Evolutionary conservation across 352 stramenopile species (phyloP), one percentile per base, ranked within the genome.

Genomic region (Pythium angustatum): DNA sequence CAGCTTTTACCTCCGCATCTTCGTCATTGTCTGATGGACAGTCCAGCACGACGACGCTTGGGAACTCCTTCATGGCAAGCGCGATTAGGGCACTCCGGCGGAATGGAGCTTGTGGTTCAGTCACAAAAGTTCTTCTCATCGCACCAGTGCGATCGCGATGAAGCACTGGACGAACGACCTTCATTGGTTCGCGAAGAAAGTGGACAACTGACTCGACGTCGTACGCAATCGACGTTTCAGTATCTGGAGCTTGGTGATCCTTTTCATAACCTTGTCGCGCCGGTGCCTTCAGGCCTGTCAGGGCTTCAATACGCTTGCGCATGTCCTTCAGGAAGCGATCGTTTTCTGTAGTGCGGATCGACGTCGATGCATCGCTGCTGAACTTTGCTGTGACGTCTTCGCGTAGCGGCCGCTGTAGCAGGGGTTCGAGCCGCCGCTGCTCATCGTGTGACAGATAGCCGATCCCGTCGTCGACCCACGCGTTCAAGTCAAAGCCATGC

Each of bases 401-500:
- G 3, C 58, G 58, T 36, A 71, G 40, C 1, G 64, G 58, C 27
- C 41, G 31, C 3, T 40, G 21, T 6, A 72, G 47, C 45, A 64
- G 26, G 6, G 45, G 15, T 28, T 24, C 38, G 1, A 64, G 19
- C 12, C 44, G 27, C 2, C 48, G 15, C 22, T 91, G 82, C 49
- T 91, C 84, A 3, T 55, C 34, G 44, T 90, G 83, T 3, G 82
- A 91, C 34, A 93, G 66, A 58, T 91, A 87, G 3, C 78, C 73
- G 44, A 93, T 81, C 27, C 84, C 84, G 22, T 76, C 59, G 69
- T 93, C 84, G 36, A 93, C 80, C 84, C 84, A 93, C 6, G 56
- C 52, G 64, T 93, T 93, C 15, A 93, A 64, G 56, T 93, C 84
- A 58, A 93, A 93, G 24, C 84, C 84, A 47, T 93, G 84, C 41